These are phyloP conservation scores for Endocarpon pusillum DNA, from an alignment of 495 filamentous ascomycete genomes.

Conservation along the genomic window DNA sequence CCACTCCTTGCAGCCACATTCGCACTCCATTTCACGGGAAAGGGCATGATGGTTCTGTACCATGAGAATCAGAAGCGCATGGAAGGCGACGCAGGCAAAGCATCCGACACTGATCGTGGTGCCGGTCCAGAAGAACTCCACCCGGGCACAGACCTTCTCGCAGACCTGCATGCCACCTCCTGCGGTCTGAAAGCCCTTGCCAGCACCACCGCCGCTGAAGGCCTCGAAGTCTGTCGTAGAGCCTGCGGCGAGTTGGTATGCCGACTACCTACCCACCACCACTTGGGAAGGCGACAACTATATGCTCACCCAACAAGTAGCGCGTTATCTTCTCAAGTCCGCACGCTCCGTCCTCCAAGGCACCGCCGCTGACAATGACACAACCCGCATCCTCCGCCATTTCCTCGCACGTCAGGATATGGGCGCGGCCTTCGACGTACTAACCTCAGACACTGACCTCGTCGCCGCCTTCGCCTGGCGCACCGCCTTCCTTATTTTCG, in stretches of 20 bases:
- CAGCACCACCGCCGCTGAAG: conserved; percentile 48
- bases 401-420: conserved; percentile 45
- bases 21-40: conserved; percentile 57
- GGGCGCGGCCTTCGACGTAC: conserved; percentile 49
- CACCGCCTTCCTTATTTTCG: conserved; percentile 49
- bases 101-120: conserved; percentile 29
- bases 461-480: conserved; percentile 57
- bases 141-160: conserved; percentile 45
- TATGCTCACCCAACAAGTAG: conserved; percentile 66
- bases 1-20: conserved; percentile 58
- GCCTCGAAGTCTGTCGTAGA: conserved; percentile 51
- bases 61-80: conserved; percentile 46
- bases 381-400: conserved; percentile 34
- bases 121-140: conserved; percentile 47
- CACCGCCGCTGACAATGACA: conserved; percentile 37
- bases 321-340: conserved; percentile 48
- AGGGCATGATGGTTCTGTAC: conserved; percentile 50
- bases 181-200: conserved; percentile 56
- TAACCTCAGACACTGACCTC: conserved; percentile 42
- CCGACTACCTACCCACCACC: conserved; percentile 51
- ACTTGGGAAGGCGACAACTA: conserved; percentile 58
- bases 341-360: conserved; percentile 44
- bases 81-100: conserved; percentile 23
- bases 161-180: conserved; percentile 57
- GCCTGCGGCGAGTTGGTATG: conserved; percentile 53